Evolutionary conservation across 2,329 filamentous ascomycete genomes (phyloP), one percentile per base, ranked within the genome.

Genomic region (Blastomyces parvus): DNA sequence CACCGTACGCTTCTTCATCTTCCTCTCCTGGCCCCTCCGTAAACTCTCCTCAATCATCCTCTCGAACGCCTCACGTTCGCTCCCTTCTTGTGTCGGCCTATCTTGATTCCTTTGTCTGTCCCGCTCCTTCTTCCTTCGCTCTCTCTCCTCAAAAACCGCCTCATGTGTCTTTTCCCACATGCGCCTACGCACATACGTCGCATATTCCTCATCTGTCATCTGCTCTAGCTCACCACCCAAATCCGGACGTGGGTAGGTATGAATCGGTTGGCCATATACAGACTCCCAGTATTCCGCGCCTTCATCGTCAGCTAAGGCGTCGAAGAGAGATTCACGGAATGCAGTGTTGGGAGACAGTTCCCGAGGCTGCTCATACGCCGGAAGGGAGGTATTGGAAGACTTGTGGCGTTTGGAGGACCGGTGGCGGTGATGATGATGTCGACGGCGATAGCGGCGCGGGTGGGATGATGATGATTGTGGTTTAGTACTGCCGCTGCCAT

Each of bases 121-220:
- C 64, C 74, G 74, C 73, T 82, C 81, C 70, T 80, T 81, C 67
- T 86, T 82, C 62, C 84, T 79, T 55, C 83, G 78, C 62, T 86
- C 86, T 63, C 88, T 83, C 74, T 94, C 91, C 70, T 94, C 89
- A 0, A 93, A 74, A 61, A 95, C 78, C 27, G 93, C 89, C 67
- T 93, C 88, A 72, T 96, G 86, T 61, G 89, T 95, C 78, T 90
- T 91, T 80, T 97, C 92, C 88, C 91, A 99, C 94, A 99, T 97
- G 76, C 86, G 87, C 61, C 83, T 83, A 22, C 93, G 86, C 48
- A 99, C 93, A 74, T 92, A 88, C 1, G 86, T 81, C 0, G 90
- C 89, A 73, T 97, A 99, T 74, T 97, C 89, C 36, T 97, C 92
- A 69, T 97, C 94, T 9, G 82, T 86, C 93, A 97, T 97, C 66